Percentiles rank a stretch among this genome's conserved stretches.
These are phyloP conservation scores for Colletotrichum sp. DNA, from an alignment of 2,329 filamentous ascomycete species.

Conservation along the genomic window DNA sequence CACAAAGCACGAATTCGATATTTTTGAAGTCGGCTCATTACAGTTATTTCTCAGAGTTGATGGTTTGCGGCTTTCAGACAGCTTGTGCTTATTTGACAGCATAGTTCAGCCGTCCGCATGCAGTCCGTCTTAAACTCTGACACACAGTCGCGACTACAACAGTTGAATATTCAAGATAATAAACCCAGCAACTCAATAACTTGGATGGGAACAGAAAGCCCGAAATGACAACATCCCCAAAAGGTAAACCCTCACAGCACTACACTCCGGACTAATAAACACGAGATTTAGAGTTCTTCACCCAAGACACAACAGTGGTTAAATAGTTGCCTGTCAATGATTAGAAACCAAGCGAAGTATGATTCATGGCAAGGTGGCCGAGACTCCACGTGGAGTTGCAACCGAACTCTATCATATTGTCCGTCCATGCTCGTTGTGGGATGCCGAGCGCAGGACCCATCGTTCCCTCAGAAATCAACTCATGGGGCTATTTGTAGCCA, in stretches of 20 bases:
- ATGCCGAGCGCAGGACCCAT: neutral
- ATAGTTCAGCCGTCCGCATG: neutral
- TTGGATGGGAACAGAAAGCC: neutral
- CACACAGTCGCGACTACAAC: neutral
- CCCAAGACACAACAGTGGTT: neutral
- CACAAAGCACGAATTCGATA: neutral
- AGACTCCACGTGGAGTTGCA: neutral
- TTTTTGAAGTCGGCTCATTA: neutral
- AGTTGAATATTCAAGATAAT: neutral
- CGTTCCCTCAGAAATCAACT: neutral
- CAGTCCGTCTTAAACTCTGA: neutral
- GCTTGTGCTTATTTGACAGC: neutral
- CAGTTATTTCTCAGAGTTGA: fast-evolving
- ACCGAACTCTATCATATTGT: neutral
- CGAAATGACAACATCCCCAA: neutral
- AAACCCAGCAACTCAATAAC: fast-evolving
- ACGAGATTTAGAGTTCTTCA: neutral
- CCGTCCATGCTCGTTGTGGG: neutral
- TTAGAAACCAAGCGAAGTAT: neutral
- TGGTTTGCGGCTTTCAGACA: neutral
- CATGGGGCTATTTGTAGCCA: neutral
- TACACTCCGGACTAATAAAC: neutral
- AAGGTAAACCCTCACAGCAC: neutral
- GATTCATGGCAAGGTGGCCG: neutral
- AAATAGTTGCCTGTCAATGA: neutral